Evolutionary conservation across 164 flowering plant genomes (phyloP).

Genomic region (Nymphaea thermarum): DNA sequence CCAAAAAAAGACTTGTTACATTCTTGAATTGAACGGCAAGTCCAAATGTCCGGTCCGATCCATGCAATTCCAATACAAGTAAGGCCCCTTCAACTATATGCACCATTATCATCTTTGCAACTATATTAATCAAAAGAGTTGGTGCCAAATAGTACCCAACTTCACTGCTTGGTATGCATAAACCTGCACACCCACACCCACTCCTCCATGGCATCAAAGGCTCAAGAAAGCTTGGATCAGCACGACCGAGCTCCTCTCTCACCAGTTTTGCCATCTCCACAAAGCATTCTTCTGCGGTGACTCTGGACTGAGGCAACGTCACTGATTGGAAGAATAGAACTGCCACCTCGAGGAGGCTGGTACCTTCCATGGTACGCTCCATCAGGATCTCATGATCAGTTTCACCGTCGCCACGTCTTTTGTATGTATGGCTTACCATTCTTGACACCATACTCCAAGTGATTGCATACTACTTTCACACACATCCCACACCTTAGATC

Average conservation of each 20-base stretch:
- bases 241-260: conserved; percentile 44
- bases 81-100: too few species aligned
- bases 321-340: conserved; percentile 78
- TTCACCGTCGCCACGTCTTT: conserved; percentile 41
- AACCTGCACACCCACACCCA: conserved; percentile 75
- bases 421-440: conserved; percentile 83
- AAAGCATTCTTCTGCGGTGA: conserved; percentile 64
- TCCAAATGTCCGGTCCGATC: too few species aligned
- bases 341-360: conserved; percentile 50
- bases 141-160: too few species aligned
- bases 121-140: too few species aligned
- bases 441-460: conserved; percentile 68
- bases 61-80: too few species aligned
- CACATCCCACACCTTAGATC: conserved; percentile 91
- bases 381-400: conserved; percentile 74
- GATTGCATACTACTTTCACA: conserved; percentile 70
- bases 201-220: conserved; percentile 65
- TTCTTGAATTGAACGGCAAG: too few species aligned
- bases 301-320: conserved; percentile 47
- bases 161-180: too few species aligned
- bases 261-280: conserved; percentile 52
- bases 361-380: conserved; percentile 33
- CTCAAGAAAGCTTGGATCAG: conserved; percentile 41
- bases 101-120: too few species aligned
- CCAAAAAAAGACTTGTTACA: too few species aligned